These are phyloP conservation scores for Hansenula sp. DNA, from an alignment of 1,139 yeast genomes.

Conservation along the genomic window DNA sequence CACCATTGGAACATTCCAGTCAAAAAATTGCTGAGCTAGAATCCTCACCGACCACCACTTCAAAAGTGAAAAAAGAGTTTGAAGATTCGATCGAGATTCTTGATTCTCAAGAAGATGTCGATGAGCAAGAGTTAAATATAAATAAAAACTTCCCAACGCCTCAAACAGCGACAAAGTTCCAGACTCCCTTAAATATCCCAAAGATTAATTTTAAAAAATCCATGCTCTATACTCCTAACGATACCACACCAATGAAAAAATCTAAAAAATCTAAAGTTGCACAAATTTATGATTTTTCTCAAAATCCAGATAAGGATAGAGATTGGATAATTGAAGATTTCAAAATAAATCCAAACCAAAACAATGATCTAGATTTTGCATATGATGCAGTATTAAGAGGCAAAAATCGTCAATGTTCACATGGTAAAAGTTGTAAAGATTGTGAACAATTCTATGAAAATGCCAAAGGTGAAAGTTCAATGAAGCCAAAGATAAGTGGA, in stretches of 20 bases:
- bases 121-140: constrained; percentile 1
- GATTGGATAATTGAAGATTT: constrained; percentile 47
- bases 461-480: constrained; percentile 19
- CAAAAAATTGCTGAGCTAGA: background rate
- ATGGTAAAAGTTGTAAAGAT: constrained; percentile 22
- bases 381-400: constrained; percentile 32
- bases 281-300: constrained; percentile 15
- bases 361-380: constrained; percentile 26
- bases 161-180: constrained; percentile 9
- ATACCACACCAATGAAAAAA: constrained; percentile 15
- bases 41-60: constrained; percentile 4
- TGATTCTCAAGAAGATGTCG: constrained; percentile 9
- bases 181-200: background rate
- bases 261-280: constrained; percentile 2
- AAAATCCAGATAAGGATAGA: constrained; percentile 14
- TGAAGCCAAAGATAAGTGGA: constrained; percentile 13
- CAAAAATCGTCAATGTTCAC: constrained; percentile 18
- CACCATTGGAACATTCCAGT: constrained; percentile 4
- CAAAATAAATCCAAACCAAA: constrained; percentile 32
- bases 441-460: constrained; percentile 23
- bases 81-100: constrained; percentile 5
- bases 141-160: constrained; percentile 16
- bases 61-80: background rate
- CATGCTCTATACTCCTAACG: constrained; percentile 14
- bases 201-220: background rate